A percentile compares a stretch with the other conserved stretches of the same genome.
Conservation (phyloP, 2,329 filamentous ascomycete species). For the Penicillium sp. region DNA sequence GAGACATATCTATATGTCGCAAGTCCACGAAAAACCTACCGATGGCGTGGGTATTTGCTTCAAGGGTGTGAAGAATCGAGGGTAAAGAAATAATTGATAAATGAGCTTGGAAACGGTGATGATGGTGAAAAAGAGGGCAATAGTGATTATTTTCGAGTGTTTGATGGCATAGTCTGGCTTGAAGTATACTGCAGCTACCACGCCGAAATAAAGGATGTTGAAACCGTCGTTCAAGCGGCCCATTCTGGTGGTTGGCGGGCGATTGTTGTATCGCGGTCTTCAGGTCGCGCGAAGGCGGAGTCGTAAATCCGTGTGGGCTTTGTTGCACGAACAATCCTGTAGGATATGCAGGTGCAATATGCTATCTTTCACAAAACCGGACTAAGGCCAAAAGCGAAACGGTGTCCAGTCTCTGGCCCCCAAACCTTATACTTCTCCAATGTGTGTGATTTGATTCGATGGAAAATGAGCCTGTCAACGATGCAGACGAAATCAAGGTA, state of each 20-base stretch:
- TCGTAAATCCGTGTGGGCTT: too few species aligned
- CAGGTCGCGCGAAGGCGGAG: too few species aligned
- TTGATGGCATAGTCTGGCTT: constrained; percentile 31
- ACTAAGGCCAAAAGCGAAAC: too few species aligned
- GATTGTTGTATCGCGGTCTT: too few species aligned
- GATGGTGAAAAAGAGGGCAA: constrained; percentile 20
- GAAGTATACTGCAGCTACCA: constrained; percentile 18
- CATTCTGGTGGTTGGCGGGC: background rate
- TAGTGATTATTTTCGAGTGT: constrained; percentile 29
- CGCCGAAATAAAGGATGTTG: constrained; percentile 18
- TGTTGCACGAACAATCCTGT: too few species aligned
- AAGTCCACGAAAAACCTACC: constrained; percentile 34
- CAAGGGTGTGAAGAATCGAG: constrained; percentile 58
- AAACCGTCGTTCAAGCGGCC: background rate
- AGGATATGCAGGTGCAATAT: too few species aligned
- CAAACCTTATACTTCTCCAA: too few species aligned
- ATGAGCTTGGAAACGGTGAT: constrained; percentile 25
- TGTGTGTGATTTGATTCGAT: too few species aligned
- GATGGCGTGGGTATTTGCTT: constrained; percentile 57
- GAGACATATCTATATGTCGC: background rate
- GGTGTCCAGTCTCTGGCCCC: too few species aligned
- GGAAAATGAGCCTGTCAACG: too few species aligned
- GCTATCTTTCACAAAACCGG: too few species aligned
- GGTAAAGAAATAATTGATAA: constrained; percentile 54
- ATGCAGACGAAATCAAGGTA: too few species aligned